These are phyloP conservation scores for Apiotrichum sp. DNA, from an alignment of 1,284 basidiomycete genomes.

Conservation along the genomic window DNA sequence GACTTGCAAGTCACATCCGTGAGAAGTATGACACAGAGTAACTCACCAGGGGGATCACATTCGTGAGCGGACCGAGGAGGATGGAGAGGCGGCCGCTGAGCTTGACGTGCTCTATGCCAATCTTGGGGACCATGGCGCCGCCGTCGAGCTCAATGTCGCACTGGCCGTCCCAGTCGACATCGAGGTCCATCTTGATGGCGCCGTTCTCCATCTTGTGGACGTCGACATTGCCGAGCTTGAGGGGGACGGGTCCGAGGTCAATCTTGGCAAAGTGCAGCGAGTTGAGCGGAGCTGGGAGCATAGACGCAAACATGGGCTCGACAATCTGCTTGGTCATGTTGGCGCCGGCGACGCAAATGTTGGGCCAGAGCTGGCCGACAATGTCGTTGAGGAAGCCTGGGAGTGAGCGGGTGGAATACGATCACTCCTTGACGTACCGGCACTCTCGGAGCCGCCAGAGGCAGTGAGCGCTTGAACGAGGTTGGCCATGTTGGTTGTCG, in stretches of 20 bases:
- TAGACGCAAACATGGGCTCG: constrained; percentile 15
- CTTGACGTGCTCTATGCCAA: constrained; percentile 13
- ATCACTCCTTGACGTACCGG: neutral
- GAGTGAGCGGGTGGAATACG: neutral
- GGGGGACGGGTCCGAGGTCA: constrained; percentile 7
- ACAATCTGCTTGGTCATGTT: constrained; percentile 14
- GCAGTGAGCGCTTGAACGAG: constrained; percentile 9
- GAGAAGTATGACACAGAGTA: neutral
- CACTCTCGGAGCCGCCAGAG: constrained; percentile 13
- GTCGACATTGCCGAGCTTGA: constrained; percentile 13
- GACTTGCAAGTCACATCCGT: no score
- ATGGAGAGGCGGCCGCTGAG: constrained; percentile 9
- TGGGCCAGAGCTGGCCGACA: constrained; percentile 14
- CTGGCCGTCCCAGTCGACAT: constrained; percentile 15
- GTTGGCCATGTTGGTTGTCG: neutral
- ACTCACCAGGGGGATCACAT: constrained; percentile 11
- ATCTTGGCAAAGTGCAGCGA: constrained; percentile 15
- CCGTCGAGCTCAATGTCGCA: constrained; percentile 16
- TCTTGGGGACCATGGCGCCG: constrained; percentile 10
- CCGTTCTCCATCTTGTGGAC: constrained; percentile 7
- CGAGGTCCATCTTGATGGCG: constrained; percentile 13
- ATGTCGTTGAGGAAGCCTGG: constrained; percentile 15
- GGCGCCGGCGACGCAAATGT: constrained; percentile 10
- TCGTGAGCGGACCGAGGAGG: constrained; percentile 8
- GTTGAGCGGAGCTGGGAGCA: constrained; percentile 12